These are phyloP conservation scores for Evernia prunastri DNA, from an alignment of 495 filamentous ascomycete species.

Conservation along the genomic window DNA sequence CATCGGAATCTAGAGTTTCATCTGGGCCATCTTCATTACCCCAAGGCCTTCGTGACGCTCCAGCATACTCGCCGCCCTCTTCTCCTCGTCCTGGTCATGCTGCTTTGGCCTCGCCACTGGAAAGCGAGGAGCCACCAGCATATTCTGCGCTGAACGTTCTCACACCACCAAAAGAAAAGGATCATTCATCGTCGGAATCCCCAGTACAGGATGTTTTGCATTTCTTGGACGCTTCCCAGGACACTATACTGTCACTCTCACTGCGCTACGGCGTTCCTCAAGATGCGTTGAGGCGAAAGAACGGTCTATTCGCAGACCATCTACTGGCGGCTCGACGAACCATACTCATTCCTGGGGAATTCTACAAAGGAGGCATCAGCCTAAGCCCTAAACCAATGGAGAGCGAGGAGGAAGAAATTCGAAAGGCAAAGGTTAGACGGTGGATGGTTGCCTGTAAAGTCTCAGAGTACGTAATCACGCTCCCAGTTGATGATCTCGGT, in stretches of 20 bases:
- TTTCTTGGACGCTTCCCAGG: conserved; percentile 55
- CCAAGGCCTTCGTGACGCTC: conserved; percentile 51
- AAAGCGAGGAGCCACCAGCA: conserved; percentile 36
- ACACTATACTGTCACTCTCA: conserved; percentile 58
- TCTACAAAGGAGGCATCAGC: conserved; percentile 55
- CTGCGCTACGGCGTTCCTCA: conserved; percentile 60
- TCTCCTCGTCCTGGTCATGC: conserved; percentile 27
- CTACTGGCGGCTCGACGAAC: conserved; percentile 59
- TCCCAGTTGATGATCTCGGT: not conserved
- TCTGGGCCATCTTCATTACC: conserved; percentile 45
- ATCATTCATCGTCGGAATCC: not conserved
- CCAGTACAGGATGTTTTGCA: conserved; percentile 55
- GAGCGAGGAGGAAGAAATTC: conserved; percentile 59
- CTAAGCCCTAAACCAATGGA: conserved; percentile 60
- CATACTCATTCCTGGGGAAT: conserved; percentile 59
- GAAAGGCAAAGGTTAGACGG: conserved; percentile 57
- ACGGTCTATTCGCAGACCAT: conserved; percentile 58
- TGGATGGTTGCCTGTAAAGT: conserved; percentile 70
- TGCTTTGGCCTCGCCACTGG: conserved; percentile 17
- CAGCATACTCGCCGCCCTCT: conserved; percentile 46
- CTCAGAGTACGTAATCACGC: conserved; percentile 44
- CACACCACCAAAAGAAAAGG: conserved; percentile 16
- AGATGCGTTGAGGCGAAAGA: conserved; percentile 48
- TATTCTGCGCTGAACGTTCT: conserved; percentile 31
- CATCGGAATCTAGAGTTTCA: conserved; percentile 28